phyloP scores from a whole-genome alignment of 768 basidiomycete species.

The Leccinum longicurvipes region DNA sequence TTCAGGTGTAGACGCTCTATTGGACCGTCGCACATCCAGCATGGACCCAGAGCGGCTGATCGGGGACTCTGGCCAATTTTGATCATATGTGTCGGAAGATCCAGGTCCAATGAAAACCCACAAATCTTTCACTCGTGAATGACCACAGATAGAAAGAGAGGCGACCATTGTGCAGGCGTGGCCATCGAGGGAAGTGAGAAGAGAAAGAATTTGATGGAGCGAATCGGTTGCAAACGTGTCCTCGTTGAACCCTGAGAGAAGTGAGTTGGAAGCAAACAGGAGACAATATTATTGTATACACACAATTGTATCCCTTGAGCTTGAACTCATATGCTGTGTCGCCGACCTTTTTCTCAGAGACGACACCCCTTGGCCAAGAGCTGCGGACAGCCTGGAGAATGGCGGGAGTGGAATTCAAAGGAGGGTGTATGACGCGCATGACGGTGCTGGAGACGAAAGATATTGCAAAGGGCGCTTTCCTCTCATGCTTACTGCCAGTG shows the following conservation, averaged over 20 bases:
- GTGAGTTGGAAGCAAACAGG: slow-evolving; percentile 17
- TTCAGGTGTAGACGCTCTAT: slow-evolving; percentile 32
- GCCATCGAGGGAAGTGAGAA: slow-evolving; percentile 63
- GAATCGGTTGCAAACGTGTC: slow-evolving; percentile 75
- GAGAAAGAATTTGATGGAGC: slow-evolving; percentile 62
- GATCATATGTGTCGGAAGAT: slow-evolving; percentile 28
- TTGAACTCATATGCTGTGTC: slow-evolving; percentile 76
- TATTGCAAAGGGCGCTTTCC: slow-evolving; percentile 60
- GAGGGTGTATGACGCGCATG: slow-evolving; percentile 75
- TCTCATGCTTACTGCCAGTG: slow-evolving; percentile 29
- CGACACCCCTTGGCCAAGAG: slow-evolving; percentile 78
- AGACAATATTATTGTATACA: slow-evolving; percentile 23
- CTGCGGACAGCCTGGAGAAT: slow-evolving; percentile 75
- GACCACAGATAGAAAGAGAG: slow-evolving; percentile 68
- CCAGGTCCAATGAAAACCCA: slow-evolving; percentile 72
- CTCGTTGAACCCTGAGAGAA: slow-evolving; percentile 66
- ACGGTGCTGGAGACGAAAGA: slow-evolving; percentile 67
- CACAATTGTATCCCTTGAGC: slow-evolving; percentile 78
- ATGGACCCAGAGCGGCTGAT: slow-evolving; percentile 35
- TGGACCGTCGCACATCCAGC: slow-evolving; percentile 35
- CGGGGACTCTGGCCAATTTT: slow-evolving; percentile 33
- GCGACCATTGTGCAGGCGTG: slow-evolving; percentile 67
- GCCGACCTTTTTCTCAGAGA: slow-evolving; percentile 72
- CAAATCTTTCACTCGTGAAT: slow-evolving; percentile 70
- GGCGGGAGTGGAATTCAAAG: slow-evolving; percentile 71